Base-by-base conservation (phyloP, 2,329 filamentous ascomycete species). In the Huntiella bhutanensis region DNA sequence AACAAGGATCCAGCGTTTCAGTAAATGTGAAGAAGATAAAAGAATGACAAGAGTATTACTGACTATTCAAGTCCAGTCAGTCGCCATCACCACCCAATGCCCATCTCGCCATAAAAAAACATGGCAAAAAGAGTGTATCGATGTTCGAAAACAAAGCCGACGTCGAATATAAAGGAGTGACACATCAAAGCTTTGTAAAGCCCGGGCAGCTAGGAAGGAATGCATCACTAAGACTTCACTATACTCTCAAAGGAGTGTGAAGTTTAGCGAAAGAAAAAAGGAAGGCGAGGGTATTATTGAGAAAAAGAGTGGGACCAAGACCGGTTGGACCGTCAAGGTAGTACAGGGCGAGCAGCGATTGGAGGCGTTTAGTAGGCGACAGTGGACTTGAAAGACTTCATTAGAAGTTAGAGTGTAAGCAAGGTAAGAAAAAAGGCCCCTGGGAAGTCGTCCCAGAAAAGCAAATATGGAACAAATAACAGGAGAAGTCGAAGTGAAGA, bases 141-240 rank as follows among this genome's bases (percentile, higher is more conserved):
- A 46, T 38, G 40, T 34, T 46, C 48, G 43, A 49, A 28, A 46
- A 42, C 36, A 51, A 59, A 51, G 53, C 53, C 55, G 49, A 47
- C 40, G 10, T 43, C 43, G 38, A 49, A 42, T 13, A 47, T 47
- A 15, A 40, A 43, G 22, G 33, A 40, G 22, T 28, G 22, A 28
- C 22, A 28, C 22, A 28, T 28, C 22, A 28, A 28, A 28, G 17
- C 12, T 45, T 32, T 16, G 22, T n/a, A 40, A 36, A 17, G 22
- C 22, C 22, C 7, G 22, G 22, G 22, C 6, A 28, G 22, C 22
- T 28, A 28, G 22, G 22, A 28, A 28, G 22, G 22, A 28, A 28
- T 28, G 22, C 22, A 28, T 28, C 22, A 28, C 22, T 28, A 28
- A 28, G 22, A 28, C 22, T 28, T 28, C 7, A 28, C 7, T 7